A percentile compares a stretch with the other conserved stretches of the same genome.
These are phyloP conservation scores for Tillandsia leiboldiana DNA, from an alignment of 176 grass and related monocot species.

Conservation along the genomic window DNA sequence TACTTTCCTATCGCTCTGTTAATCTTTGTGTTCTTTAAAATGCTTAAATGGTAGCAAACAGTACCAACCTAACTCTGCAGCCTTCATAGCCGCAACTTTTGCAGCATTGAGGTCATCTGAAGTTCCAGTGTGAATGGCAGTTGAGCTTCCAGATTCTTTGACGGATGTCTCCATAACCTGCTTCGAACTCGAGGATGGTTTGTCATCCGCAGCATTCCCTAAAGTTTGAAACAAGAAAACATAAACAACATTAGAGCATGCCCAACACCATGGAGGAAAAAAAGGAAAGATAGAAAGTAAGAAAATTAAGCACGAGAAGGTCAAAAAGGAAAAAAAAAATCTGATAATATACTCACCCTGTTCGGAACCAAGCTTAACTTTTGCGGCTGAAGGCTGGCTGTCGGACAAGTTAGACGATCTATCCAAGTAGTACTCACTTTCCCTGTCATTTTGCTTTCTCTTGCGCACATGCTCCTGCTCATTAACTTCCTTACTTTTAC, in stretches of 20 bases:
- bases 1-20: too few relatives aligned
- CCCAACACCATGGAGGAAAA: not conserved
- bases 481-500: conserved; percentile 37
- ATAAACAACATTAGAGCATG: not conserved
- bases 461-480: conserved; percentile 30
- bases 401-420: conserved; percentile 17
- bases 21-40: too few relatives aligned
- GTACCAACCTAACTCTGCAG: conserved; percentile 71
- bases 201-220: conserved; percentile 27
- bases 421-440: conserved; percentile 40
- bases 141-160: conserved; percentile 10
- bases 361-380: conserved; percentile 14
- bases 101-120: conserved; percentile 54
- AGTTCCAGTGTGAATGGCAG: conserved; percentile 17
- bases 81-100: conserved; percentile 85
- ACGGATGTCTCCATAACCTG: conserved; percentile 21
- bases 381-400: conserved; percentile 12
- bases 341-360: conserved; percentile 16
- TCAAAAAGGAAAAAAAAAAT: not conserved
- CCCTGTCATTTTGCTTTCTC: conserved; percentile 47
- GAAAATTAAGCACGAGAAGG: conserved; percentile 8
- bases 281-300: conserved; percentile 1
- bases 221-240: not conserved
- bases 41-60: not conserved
- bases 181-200: conserved; percentile 16